Percentiles rank a stretch among this genome's conserved stretches.
Evolutionary conservation across 1,284 basidiomycete genomes (phyloP).

Genomic region (Naganishia albida): DNA sequence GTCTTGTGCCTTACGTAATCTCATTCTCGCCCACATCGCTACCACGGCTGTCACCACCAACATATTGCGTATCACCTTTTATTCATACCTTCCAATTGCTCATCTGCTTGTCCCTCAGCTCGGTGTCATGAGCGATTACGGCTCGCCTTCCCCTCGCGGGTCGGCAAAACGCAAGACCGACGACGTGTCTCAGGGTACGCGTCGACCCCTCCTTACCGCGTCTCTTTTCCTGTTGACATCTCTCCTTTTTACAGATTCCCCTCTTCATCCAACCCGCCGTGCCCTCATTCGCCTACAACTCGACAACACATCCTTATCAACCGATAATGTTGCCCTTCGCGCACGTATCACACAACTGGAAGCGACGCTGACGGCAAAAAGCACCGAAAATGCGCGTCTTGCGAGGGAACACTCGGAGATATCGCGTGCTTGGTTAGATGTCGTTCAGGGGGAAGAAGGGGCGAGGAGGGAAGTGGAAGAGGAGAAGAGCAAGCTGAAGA

Average conservation of each 20-base stretch:
- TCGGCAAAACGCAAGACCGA: conserved; percentile 13
- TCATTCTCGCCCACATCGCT: too few species aligned
- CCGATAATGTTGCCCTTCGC: conserved; percentile 25
- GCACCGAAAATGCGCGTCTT: conserved; percentile 27
- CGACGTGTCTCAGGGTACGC: conserved; percentile 14
- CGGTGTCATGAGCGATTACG: conserved; percentile 8
- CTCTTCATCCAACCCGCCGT: conserved; percentile 30
- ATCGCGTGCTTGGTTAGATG: conserved; percentile 22
- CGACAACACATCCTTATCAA: conserved; percentile 27
- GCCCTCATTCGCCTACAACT: conserved; percentile 31
- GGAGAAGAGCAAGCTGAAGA: conserved; percentile 16
- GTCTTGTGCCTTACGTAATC: too few species aligned
- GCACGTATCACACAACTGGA: conserved; percentile 8
- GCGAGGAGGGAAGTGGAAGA: conserved; percentile 23
- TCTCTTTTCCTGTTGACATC: background rate
- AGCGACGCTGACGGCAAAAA: conserved; percentile 9
- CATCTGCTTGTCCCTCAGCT: background rate
- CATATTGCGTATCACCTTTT: background rate
- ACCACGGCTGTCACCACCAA: background rate
- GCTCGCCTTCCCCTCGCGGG: conserved; percentile 17
- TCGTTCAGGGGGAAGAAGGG: conserved; percentile 14
- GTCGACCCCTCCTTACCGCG: background rate
- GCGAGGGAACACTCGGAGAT: conserved; percentile 26
- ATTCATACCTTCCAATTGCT: background rate
- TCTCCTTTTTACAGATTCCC: conserved; percentile 23